Evolutionary conservation across 1,284 basidiomycete species (phyloP).

Genomic region (Tetrapyrgos nigripes): DNA sequence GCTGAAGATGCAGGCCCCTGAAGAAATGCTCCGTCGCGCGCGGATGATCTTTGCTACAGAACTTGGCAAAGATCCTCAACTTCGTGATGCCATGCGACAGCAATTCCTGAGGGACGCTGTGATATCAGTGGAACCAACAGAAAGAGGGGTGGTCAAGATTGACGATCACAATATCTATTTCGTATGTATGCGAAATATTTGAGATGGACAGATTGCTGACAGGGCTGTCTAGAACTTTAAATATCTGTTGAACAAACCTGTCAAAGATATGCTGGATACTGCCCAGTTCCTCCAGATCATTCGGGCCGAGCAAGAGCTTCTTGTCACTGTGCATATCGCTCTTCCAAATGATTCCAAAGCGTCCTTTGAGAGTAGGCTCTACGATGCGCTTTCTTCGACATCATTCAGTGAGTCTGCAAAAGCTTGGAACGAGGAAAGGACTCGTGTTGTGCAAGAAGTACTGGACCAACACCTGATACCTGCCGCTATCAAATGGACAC

Average conservation of each 20-base stretch:
- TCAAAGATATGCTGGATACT: slow-evolving; percentile 72
- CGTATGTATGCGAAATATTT: slow-evolving; percentile 57
- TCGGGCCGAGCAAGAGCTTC: slow-evolving; percentile 87
- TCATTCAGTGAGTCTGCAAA: slow-evolving; percentile 85
- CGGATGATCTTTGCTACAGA: slow-evolving; percentile 91
- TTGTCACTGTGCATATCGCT: slow-evolving; percentile 81
- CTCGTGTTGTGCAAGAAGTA: slow-evolving; percentile 80
- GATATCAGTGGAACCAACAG: slow-evolving; percentile 90
- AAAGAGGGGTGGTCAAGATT: slow-evolving; percentile 90
- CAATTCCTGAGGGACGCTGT: slow-evolving; percentile 80
- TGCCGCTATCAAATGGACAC: slow-evolving; percentile 84
- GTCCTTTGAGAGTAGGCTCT: slow-evolving; percentile 76
- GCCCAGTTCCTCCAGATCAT: slow-evolving; percentile 93
- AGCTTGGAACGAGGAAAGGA: slow-evolving; percentile 93
- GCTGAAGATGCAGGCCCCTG: slow-evolving; percentile 57
- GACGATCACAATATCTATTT: slow-evolving; percentile 90
- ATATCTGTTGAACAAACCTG: slow-evolving; percentile 87
- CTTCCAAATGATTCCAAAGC: slow-evolving; percentile 70
- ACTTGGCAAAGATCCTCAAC: slow-evolving; percentile 90
- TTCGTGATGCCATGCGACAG: slow-evolving; percentile 83
- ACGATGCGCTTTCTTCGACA: slow-evolving; percentile 86
- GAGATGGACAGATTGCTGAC: not conserved
- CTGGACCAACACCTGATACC: slow-evolving; percentile 86
- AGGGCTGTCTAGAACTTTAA: slow-evolving; percentile 82
- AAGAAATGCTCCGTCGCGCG: slow-evolving; percentile 76